Conservation (phyloP, 129 eudicot species). For the Flaveria trinervia region DNA sequence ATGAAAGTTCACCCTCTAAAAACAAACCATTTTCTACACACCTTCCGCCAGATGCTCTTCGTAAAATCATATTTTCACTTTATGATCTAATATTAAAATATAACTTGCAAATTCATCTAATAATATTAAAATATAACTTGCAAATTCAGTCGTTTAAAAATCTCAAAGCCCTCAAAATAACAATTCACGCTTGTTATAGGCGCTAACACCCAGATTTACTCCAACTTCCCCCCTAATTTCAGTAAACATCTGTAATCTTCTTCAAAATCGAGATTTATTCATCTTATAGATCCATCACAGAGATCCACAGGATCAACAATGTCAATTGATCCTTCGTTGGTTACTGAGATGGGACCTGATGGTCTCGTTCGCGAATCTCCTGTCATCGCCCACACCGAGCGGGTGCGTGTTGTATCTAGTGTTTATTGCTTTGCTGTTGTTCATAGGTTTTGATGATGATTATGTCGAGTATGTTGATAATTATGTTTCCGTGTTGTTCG, state of each 20-base stretch:
- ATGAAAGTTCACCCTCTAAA: too few relatives aligned
- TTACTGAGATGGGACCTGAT: conserved; percentile 87
- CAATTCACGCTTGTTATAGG: too few relatives aligned
- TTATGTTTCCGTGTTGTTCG: background rate
- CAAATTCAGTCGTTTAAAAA: background rate
- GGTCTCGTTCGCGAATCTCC: conserved; percentile 83
- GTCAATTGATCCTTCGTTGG: conserved; percentile 44
- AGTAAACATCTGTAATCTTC: conserved; percentile 18
- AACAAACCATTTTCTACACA: too few relatives aligned
- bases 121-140: too few relatives aligned
- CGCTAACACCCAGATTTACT: conserved; percentile 10
- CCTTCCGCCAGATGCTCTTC: too few relatives aligned
- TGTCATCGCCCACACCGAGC: conserved; percentile 89
- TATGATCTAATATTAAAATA: too few relatives aligned
- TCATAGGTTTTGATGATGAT: background rate
- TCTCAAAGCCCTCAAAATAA: background rate
- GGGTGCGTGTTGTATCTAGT: conserved; percentile 39
- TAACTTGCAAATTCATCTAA: too few relatives aligned
- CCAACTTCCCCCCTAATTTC: conserved; percentile 7
- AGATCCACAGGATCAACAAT: conserved; percentile 25
- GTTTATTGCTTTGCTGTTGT: background rate
- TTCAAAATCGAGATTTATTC: conserved; percentile 1
- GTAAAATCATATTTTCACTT: too few relatives aligned
- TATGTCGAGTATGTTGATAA: background rate
- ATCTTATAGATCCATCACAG: background rate